phyloP scores from a whole-genome alignment of 2,329 filamentous ascomycete species.

The Xylariaceae sp. region DNA sequence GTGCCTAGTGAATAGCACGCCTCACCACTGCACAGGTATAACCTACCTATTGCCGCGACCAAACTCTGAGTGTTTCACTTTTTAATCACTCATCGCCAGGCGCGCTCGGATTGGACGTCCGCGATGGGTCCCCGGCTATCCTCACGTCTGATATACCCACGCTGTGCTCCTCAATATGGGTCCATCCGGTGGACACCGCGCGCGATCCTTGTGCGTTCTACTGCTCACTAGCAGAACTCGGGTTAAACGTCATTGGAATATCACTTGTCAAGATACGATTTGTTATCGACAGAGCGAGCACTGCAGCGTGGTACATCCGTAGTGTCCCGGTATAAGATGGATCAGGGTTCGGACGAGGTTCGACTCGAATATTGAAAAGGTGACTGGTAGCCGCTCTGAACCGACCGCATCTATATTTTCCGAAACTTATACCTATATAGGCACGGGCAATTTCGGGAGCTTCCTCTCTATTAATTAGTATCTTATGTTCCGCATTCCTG shows the following conservation, averaged over 20 bases:
- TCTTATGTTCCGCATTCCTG: background rate
- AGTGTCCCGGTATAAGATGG: constrained; percentile 11
- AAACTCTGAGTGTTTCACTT: constrained; percentile 15
- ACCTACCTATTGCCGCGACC: background rate
- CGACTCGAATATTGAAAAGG: background rate
- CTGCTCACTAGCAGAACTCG: constrained; percentile 3
- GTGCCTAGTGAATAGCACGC: background rate
- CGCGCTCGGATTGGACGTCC: constrained; percentile 3
- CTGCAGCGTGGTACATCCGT: background rate
- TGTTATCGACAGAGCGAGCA: background rate
- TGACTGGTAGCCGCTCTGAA: background rate
- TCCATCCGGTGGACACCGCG: constrained; percentile 10
- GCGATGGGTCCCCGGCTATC: constrained; percentile 3
- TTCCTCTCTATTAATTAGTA: constrained; percentile 2
- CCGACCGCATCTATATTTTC: constrained; percentile 1
- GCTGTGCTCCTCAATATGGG: constrained; percentile 6
- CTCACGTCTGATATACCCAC: constrained; percentile 9
- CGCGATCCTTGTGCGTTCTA: background rate
- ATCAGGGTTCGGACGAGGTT: constrained; percentile 2
- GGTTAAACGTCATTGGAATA: constrained; percentile 12
- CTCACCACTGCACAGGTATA: background rate
- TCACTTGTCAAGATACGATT: constrained; percentile 7
- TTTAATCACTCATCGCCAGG: constrained; percentile 11
- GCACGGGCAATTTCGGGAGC: background rate
- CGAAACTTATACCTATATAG: constrained; percentile 6